These are phyloP conservation scores for Hymenoscyphus fructigenus DNA, from an alignment of 2,329 filamentous ascomycete species.

Conservation along the genomic window DNA sequence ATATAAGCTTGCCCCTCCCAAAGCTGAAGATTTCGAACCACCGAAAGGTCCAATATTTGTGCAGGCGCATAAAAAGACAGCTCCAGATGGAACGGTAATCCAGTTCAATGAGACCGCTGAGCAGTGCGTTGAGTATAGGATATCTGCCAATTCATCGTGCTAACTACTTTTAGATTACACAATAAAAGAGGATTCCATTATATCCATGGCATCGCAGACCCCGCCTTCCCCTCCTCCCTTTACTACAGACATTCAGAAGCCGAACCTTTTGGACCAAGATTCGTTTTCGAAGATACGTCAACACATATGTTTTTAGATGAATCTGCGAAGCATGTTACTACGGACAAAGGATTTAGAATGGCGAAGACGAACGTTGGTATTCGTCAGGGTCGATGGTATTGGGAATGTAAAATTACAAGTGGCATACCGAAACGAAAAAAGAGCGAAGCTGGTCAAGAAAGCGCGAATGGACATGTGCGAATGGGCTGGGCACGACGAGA, in stretches of 20 bases:
- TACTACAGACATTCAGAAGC: slow-evolving; percentile 89
- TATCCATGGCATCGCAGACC: slow-evolving; percentile 86
- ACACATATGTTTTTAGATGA: slow-evolving; percentile 81
- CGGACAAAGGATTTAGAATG: slow-evolving; percentile 90
- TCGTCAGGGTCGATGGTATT: slow-evolving; percentile 87
- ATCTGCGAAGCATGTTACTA: slow-evolving; percentile 74
- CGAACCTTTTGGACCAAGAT: slow-evolving; percentile 76
- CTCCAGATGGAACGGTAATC: slow-evolving; percentile 50
- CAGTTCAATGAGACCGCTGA: slow-evolving; percentile 64
- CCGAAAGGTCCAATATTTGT: slow-evolving; percentile 57
- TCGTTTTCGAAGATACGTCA: slow-evolving; percentile 91
- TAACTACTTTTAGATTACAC: slow-evolving; percentile 47
- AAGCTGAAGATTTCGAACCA: slow-evolving; percentile 59
- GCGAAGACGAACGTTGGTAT: slow-evolving; percentile 87
- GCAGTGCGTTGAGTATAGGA: slow-evolving; percentile 49
- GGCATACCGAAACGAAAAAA: slow-evolving; percentile 56
- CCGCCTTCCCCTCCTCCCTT: slow-evolving; percentile 78
- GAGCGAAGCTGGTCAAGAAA: slow-evolving; percentile 24
- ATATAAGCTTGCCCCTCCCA: slow-evolving; percentile 65
- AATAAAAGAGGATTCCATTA: slow-evolving; percentile 81
- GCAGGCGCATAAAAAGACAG: slow-evolving; percentile 53
- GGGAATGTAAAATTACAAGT: slow-evolving; percentile 85
- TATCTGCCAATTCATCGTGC: neutral
- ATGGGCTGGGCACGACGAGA: slow-evolving; percentile 85
- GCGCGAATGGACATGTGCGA: slow-evolving; percentile 61